A percentile compares a stretch with the other conserved stretches of the same genome.
phyloP scores from a whole-genome alignment of 208 protist genomes.

The Crithidia bombi region DNA sequence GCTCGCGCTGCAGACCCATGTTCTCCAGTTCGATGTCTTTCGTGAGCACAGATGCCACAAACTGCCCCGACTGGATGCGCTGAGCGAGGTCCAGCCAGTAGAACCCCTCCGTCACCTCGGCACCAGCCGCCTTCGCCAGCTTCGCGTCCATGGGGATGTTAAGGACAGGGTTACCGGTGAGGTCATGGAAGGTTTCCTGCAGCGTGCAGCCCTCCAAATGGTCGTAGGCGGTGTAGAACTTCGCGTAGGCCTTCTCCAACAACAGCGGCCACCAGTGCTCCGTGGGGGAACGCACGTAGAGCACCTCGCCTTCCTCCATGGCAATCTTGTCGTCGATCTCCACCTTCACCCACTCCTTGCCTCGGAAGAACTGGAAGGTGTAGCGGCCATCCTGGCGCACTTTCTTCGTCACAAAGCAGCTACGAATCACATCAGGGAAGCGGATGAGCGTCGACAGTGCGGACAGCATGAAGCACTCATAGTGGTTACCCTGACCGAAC shows the following conservation, averaged over 20 bases:
- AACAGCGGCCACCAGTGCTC: slow-evolving; percentile 86
- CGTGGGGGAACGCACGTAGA: slow-evolving; percentile 73
- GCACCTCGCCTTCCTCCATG: slow-evolving; percentile 52
- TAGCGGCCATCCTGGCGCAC: slow-evolving; percentile 79
- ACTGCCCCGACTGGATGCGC: slow-evolving; percentile 50
- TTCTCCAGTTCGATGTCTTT: slow-evolving; percentile 36
- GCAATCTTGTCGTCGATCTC: slow-evolving; percentile 83
- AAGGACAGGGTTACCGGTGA: slow-evolving; percentile 81
- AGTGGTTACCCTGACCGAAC: slow-evolving; percentile 84
- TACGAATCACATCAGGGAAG: slow-evolving; percentile 73
- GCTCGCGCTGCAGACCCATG: slow-evolving; percentile 68
- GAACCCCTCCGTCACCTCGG: slow-evolving; percentile 39
- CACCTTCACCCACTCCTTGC: slow-evolving; percentile 68
- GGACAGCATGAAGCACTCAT: slow-evolving; percentile 84
- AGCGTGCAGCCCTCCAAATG: slow-evolving; percentile 76
- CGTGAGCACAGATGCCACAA: slow-evolving; percentile 52
- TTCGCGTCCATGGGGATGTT: slow-evolving; percentile 69
- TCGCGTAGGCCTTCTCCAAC: slow-evolving; percentile 92
- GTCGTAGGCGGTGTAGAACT: slow-evolving; percentile 83
- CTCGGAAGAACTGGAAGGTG: slow-evolving; percentile 85
- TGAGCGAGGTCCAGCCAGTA: slow-evolving; percentile 60
- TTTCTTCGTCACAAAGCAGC: slow-evolving; percentile 84
- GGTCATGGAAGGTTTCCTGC: slow-evolving; percentile 75
- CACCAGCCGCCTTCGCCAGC: slow-evolving; percentile 60
- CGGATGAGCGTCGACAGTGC: slow-evolving; percentile 66